A percentile compares a stretch with the other conserved stretches of the same genome.
These are phyloP conservation scores for Pleurotus pulmonarius DNA, from an alignment of 768 basidiomycete species.

Conservation along the genomic window DNA sequence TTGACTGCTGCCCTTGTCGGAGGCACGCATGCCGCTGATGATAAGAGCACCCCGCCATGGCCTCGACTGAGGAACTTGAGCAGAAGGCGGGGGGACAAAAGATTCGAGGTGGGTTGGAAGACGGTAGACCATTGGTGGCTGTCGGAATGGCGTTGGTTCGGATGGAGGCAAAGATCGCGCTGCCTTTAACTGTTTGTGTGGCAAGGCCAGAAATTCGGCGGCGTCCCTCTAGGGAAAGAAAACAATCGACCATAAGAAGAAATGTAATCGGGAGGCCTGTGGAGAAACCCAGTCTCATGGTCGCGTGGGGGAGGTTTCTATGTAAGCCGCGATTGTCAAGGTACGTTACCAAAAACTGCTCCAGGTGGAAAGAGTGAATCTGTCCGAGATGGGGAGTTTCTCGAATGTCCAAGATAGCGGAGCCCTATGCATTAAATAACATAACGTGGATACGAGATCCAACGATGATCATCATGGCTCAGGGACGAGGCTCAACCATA, in stretches of 20 bases:
- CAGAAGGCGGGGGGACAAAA: slow-evolving; percentile 51
- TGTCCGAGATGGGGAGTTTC: slow-evolving; percentile 2
- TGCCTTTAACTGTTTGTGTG: slow-evolving; percentile 36
- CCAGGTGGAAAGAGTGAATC: neutral
- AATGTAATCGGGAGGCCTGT: slow-evolving; percentile 13
- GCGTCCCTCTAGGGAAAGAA: slow-evolving; percentile 9
- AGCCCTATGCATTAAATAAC: neutral
- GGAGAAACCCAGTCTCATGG: slow-evolving; percentile 25
- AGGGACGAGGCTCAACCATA: slow-evolving; percentile 1
- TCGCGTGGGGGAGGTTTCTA: slow-evolving; percentile 28
- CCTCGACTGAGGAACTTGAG: slow-evolving; percentile 36
- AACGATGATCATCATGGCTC: neutral
- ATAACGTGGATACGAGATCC: slow-evolving; percentile 4
- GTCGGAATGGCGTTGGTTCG: slow-evolving; percentile 23
- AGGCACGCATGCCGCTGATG: slow-evolving; percentile 44
- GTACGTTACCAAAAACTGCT: slow-evolving; percentile 15
- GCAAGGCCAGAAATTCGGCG: slow-evolving; percentile 9
- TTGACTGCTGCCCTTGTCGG: slow-evolving; percentile 45
- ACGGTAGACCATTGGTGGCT: slow-evolving; percentile 53
- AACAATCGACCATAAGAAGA: slow-evolving; percentile 11
- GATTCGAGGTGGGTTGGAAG: slow-evolving; percentile 58
- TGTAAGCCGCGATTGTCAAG: slow-evolving; percentile 25
- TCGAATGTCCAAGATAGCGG: neutral
- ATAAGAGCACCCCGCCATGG: slow-evolving; percentile 60
- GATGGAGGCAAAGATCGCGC: slow-evolving; percentile 19